Conservation (phyloP, 306 rosid species). For the Arachis stenosperma region DNA sequence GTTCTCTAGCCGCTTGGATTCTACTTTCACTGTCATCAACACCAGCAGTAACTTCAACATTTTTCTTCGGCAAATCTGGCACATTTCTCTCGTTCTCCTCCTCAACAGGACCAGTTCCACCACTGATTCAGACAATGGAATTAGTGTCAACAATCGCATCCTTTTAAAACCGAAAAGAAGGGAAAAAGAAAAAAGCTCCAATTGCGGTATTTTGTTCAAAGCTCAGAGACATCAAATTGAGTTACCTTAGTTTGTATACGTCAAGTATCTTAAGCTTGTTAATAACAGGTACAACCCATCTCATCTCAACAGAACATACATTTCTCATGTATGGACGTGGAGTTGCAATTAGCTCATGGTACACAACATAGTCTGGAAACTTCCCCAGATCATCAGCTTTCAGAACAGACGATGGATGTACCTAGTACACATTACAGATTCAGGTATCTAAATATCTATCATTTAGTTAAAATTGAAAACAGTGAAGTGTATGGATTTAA, state of each 20-base stretch:
- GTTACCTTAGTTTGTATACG: conserved; percentile 75
- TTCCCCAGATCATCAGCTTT: conserved; percentile 77
- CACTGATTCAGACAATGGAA: conserved; percentile 61
- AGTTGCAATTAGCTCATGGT: conserved; percentile 90
- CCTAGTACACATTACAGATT: conserved; percentile 52
- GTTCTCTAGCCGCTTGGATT: conserved; percentile 87
- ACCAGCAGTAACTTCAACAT: conserved; percentile 35
- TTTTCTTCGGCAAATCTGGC: conserved; percentile 62
- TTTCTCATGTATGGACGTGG: conserved; percentile 85
- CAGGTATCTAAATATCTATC: conserved; percentile 16
- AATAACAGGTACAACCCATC: conserved; percentile 73
- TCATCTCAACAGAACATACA: conserved; percentile 73
- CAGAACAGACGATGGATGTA: conserved; percentile 80
- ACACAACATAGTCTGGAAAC: conserved; percentile 86
- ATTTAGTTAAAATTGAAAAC: conserved; percentile 28
- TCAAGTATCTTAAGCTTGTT: conserved; percentile 77
- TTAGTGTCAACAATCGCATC: conserved; percentile 38
- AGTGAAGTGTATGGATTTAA: conserved; percentile 14
- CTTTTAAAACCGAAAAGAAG: background rate
- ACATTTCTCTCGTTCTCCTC: conserved; percentile 51
- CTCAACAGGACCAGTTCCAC: conserved; percentile 54
- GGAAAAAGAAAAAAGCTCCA: background rate
- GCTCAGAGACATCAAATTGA: conserved; percentile 22
- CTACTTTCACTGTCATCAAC: conserved; percentile 62
- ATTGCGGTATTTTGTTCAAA: conserved; percentile 3